Evolutionary conservation across 2,329 filamentous ascomycete species (phyloP), one percentile per base, ranked within the genome.

Genomic region (Fusarium sublunatum): DNA sequence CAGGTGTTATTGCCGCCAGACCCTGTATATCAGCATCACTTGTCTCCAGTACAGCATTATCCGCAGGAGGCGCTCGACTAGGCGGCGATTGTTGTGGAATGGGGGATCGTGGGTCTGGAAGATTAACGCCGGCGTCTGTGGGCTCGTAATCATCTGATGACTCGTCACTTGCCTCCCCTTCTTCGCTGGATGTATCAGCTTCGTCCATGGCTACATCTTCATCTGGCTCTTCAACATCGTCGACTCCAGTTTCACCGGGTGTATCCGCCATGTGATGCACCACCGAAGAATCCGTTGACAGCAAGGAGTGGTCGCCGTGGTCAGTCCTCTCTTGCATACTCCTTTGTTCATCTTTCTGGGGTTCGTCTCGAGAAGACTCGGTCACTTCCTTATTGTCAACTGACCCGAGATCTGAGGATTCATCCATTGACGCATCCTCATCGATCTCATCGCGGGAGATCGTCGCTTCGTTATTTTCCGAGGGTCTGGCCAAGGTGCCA

Each of bases 101-200:
- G 31, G 55, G 35, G 24, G 65, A 42, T 11, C 57, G 47, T 13
- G 41, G 44, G 25, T 44, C 44, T 35, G 52, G 53, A n/a, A 70
- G 42, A 39, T 64, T 53, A 34, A 69, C 25, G 8, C 54, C 63
- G n/a, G 76, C 77, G 50, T 81, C 81, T 15, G 83, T 83, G 43
- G 85, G 85, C 61, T 88, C 84, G 66, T 87, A 86, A 44, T 76
- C 80, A 57, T 87, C 85, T 3, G 83, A 83, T 24, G 60, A 67
- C 25, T 70, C 67, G n/a, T 68, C 68, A 24, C 22, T 31, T 11
- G 54, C 59, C 11, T 58, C 68, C 40, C 76, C 80, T 28, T 67
- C 61, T 31, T 58, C 52, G 32, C 64, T 65, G 4, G 53, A 68
- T 42, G 59, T 58, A 11, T 40, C 54, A 29, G 46, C 65, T 35